Evolutionary conservation across 805 yeast species (phyloP).

Genomic region (Wickerhamomyces bovis): DNA sequence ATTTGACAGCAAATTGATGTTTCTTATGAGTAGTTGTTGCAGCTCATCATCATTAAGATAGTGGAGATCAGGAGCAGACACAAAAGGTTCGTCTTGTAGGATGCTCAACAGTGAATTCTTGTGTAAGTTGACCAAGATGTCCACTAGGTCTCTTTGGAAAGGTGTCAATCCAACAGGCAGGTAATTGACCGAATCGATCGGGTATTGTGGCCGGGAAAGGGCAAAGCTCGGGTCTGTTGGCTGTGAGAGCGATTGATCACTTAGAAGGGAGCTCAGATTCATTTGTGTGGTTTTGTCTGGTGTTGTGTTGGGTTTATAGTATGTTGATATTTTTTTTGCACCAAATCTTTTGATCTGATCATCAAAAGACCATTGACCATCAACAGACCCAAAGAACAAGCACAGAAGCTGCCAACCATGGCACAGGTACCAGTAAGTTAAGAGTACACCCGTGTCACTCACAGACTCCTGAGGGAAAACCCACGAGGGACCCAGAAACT

Average conservation of each 20-base stretch:
- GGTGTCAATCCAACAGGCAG: slow-evolving; percentile 40
- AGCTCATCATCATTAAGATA: slow-evolving; percentile 24
- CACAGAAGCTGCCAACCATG: not conserved
- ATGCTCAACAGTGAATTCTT: slow-evolving; percentile 22
- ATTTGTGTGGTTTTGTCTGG: not conserved
- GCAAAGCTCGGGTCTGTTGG: not conserved
- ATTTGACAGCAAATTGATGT: slow-evolving; percentile 43
- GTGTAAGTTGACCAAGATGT: slow-evolving; percentile 39
- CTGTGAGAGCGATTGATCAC: slow-evolving; percentile 2
- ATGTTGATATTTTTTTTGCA: not conserved
- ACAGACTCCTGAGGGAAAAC: too few species aligned
- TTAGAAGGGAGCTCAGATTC: slow-evolving; percentile 12
- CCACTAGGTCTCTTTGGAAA: slow-evolving; percentile 38
- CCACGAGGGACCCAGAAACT: not conserved
- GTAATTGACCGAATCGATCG: slow-evolving; percentile 10
- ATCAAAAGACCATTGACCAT: too few species aligned
- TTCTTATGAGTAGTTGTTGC: slow-evolving; percentile 38
- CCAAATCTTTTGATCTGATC: not conserved
- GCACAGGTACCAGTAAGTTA: not conserved
- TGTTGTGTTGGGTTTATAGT: not conserved
- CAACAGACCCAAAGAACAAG: too few species aligned
- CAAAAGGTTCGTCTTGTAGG: not conserved
- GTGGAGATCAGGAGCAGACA: not conserved
- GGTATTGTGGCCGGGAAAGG: not conserved
- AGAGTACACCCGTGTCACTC: too few species aligned